Evolutionary conservation across 768 basidiomycete genomes (phyloP), one percentile per base, ranked within the genome.

Genomic region (Auriscalpium vulgare): DNA sequence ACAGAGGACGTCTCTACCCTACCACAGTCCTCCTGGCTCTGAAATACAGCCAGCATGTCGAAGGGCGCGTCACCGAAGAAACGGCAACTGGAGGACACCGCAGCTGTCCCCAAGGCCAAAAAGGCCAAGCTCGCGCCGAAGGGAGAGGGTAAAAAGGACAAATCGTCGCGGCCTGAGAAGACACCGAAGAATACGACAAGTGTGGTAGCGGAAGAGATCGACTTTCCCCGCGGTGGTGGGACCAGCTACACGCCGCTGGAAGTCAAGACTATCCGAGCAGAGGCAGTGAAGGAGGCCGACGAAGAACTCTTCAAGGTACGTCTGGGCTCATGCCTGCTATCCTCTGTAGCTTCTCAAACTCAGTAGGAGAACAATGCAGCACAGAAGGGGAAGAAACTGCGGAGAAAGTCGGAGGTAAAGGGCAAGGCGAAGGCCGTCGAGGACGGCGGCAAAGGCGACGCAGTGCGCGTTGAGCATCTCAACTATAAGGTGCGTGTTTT

Each of bases 201-300:
- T 60, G 63, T 76, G 55, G 69, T 74, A 37, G 58, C 76, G 10
- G 84, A 92, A 40, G 93, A 95, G 65, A 79, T 91, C 50, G 92
- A 95, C 69, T 99, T 98, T 71, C 95, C 95, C 56, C 84, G 95
- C 62, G 97, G 95, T 29, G 95, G 95, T 29, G 95, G 95, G 52
- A 89, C 92, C 1, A 79, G 75, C 36, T 79, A 95, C 62, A 97
- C 95, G 17, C 87, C 93, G 36, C 72, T 91, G 8, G 95, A 99
- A 69, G 85, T 93, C 53, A 94, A 95, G 70, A 74, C 84, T 53
- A 82, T 91, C 37, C 82, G 86, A 51, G 84, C 87, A 21, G 95
- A 98, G 68, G 95, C 84, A 6, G 74, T 82, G 9, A 83, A 84
- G 66, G 94, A 97, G 68, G 93, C 90, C 0, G 81, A 94, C 64